Evolutionary conservation across 2,329 filamentous ascomycete species (phyloP), one percentile per base, ranked within the genome.

Genomic region (Alternaria solani): DNA sequence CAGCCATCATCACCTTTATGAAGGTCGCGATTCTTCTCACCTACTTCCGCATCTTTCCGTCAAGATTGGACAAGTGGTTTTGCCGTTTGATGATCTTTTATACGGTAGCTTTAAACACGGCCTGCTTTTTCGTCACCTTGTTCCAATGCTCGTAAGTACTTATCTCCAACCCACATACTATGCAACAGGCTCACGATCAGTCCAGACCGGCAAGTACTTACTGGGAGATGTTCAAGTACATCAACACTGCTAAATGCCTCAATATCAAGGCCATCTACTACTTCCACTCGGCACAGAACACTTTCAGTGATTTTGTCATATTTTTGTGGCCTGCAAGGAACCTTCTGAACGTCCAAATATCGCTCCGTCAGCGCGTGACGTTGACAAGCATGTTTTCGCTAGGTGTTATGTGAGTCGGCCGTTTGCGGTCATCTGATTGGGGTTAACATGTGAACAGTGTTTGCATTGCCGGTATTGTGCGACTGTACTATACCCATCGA

Each of bases 311-410:
- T 52, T 74, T 77, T 34, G 41, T 76, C 8, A 68, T 74, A 20
- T 73, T 74, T 62, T 65, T 76, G 3, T 76, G 74, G 73, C 74
- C 74, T 1, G 71, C 69, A 1, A 67, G 67, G 39, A 68, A 73
- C 28, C 68, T 77, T 14, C 59, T 68, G 23, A 66, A 59, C 2
- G 65, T 77, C 12, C 65, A 65, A 20, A 61, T 75, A 2, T 76
- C 75, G 5, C 48, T 61, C 7, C 65, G 70, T 9, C 73, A 77
- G 51, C 65, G 74, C 1, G 46, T 75, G 2, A 75, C 73, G 2
- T 55, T 77, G 8, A 71, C 66, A 1, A 65, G 63, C 41, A 72
- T 76, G 64, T 77, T 77, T 55, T 69, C 68, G 14, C 60, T 75
- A 1, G 74, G 75, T 23, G 62, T 73, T 4, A 63, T 76, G 73